phyloP scores from a whole-genome alignment of 2,329 filamentous ascomycete genomes.

The Aureobasidium lini region DNA sequence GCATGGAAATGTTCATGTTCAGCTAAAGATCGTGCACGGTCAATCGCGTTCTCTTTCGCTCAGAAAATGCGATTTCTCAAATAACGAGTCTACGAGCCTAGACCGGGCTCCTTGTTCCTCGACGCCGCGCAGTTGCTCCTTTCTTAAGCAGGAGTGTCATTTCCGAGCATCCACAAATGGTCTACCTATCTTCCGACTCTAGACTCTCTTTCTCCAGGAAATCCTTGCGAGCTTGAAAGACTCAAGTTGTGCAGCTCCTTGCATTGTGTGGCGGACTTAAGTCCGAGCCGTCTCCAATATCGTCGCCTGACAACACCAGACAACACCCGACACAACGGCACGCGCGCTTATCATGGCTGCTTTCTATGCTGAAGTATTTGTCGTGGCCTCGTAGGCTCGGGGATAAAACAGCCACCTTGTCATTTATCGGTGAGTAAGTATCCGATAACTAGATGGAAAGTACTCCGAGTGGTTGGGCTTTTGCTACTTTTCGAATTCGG shows the following conservation, averaged over 20 bases:
- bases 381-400: not conserved
- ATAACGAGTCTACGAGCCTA: not conserved
- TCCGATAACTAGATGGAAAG: no score
- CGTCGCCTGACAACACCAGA: not conserved
- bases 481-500: not conserved
- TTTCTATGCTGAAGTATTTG: not conserved
- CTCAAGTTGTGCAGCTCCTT: not conserved
- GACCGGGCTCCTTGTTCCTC: not conserved
- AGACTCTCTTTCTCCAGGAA: no score
- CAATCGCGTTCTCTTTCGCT: not conserved
- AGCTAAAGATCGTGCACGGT: not conserved
- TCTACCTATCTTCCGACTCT: not conserved
- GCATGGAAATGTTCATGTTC: not conserved
- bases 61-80: not conserved
- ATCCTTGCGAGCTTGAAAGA: not conserved
- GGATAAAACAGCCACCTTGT: not conserved
- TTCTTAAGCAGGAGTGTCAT: not conserved
- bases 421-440: not conserved
- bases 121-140: not conserved
- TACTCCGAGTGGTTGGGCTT: not conserved
- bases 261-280: not conserved
- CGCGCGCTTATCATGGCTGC: not conserved
- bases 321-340: not conserved
- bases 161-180: no score
- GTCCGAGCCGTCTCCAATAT: not conserved